phyloP scores from a whole-genome alignment of 148 eudicot species.

The Rhododendron griersonianum region DNA sequence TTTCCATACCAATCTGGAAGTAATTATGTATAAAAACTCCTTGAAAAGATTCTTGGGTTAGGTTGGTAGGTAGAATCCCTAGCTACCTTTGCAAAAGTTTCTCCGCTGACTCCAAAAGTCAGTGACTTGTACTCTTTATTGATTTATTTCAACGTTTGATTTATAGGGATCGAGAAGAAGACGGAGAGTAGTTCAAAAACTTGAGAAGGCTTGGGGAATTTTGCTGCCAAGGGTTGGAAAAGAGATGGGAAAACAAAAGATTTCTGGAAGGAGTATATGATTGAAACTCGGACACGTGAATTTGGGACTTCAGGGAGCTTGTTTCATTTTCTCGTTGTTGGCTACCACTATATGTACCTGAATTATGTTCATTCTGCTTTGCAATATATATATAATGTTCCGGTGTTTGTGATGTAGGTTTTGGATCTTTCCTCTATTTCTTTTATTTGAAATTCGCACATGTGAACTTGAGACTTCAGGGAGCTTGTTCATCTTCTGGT shows the following conservation, averaged over 20 bases:
- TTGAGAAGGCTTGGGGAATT: not conserved
- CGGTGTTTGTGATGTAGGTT: too few relatives aligned
- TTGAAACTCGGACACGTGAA: not conserved
- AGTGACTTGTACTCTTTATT: not conserved
- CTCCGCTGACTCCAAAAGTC: not conserved
- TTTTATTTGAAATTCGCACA: too few relatives aligned
- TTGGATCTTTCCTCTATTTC: too few relatives aligned
- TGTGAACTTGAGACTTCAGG: too few relatives aligned
- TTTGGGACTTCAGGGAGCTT: not conserved
- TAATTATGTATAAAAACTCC: not conserved
- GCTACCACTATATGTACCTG: too few relatives aligned
- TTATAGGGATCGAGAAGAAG: not conserved
- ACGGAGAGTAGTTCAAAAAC: too few relatives aligned
- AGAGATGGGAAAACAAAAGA: not conserved
- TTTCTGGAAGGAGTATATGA: not conserved
- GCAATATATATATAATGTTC: too few relatives aligned
- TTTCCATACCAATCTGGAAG: not conserved
- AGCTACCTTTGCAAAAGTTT: slow-evolving; percentile 2
- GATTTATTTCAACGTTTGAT: not conserved
- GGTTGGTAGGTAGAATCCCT: not conserved
- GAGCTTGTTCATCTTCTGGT: too few relatives aligned
- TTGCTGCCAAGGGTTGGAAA: not conserved
- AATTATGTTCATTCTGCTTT: too few relatives aligned
- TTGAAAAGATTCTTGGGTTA: not conserved
- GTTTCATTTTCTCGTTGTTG: too few relatives aligned